A percentile compares a stretch with the other conserved stretches of the same genome.
These are phyloP conservation scores for Nannizziopsis arthrosporioides DNA, from an alignment of 2,329 filamentous ascomycete species.

Conservation along the genomic window DNA sequence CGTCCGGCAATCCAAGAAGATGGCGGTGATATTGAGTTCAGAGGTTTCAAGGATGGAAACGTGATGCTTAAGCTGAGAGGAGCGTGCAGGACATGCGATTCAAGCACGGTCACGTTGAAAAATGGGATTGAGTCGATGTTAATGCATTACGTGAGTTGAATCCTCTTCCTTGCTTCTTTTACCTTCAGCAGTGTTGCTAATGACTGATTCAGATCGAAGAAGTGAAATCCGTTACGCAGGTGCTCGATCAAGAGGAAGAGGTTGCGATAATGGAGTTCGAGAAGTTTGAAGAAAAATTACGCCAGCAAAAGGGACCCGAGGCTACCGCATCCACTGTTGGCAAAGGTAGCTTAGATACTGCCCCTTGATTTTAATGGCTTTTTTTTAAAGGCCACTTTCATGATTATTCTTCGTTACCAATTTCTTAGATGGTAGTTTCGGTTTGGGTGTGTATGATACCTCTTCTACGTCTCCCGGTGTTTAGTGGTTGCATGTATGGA, in stretches of 20 bases:
- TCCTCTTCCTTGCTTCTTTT: not conserved
- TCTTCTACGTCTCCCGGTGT: too few relatives aligned
- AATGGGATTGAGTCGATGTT: conserved; percentile 98
- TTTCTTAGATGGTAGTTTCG: not conserved
- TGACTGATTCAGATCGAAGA: conserved; percentile 64
- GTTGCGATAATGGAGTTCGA: conserved; percentile 77
- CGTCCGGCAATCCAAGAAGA: conserved; percentile 94
- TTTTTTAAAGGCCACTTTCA: not conserved
- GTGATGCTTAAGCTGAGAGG: conserved; percentile 82
- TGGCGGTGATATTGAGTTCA: conserved; percentile 91
- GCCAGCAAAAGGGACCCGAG: conserved; percentile 44
- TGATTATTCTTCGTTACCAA: not conserved
- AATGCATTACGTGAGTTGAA: conserved; percentile 72
- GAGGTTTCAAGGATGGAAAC: conserved; percentile 74
- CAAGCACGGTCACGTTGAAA: conserved; percentile 90
- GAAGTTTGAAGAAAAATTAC: conserved; percentile 81
- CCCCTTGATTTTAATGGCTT: conserved; percentile 10
- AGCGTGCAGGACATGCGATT: conserved; percentile 91
- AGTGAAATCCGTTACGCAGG: conserved; percentile 82
- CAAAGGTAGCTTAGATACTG: conserved; percentile 40
- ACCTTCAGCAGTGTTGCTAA: not conserved
- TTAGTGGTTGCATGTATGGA: too few relatives aligned
- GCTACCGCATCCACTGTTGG: conserved; percentile 35
- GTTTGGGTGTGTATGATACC: too few relatives aligned
- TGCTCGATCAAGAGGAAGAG: conserved; percentile 85